Conservation (phyloP, 306 rosid genomes). For the Quercus engelmannii region DNA sequence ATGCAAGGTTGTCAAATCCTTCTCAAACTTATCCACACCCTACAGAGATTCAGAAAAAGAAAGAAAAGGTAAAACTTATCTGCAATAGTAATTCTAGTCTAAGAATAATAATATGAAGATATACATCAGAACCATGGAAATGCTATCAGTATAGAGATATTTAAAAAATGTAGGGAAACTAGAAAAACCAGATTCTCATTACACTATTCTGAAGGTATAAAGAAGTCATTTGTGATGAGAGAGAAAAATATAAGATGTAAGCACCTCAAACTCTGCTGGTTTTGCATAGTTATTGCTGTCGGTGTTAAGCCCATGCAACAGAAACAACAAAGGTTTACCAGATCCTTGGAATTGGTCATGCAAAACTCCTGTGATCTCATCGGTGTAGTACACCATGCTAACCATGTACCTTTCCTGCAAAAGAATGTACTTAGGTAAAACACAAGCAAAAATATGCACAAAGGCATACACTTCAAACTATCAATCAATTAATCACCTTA, state of each 20-base stretch:
- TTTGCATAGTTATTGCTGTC: slow-evolving; percentile 63
- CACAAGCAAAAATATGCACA: slow-evolving; percentile 1
- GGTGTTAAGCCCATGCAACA: slow-evolving; percentile 78
- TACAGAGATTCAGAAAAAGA: slow-evolving; percentile 20
- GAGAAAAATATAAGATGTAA: not conserved
- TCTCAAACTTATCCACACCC: slow-evolving; percentile 71
- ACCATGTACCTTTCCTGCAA: slow-evolving; percentile 79
- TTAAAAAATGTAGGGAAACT: not conserved
- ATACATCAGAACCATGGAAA: not conserved
- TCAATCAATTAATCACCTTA: slow-evolving; percentile 45
- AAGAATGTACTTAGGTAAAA: slow-evolving; percentile 21
- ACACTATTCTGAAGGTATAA: slow-evolving; percentile 5
- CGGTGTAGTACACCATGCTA: slow-evolving; percentile 30
- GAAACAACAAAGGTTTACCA: slow-evolving; percentile 64
- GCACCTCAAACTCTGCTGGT: slow-evolving; percentile 84
- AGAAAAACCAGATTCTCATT: not conserved
- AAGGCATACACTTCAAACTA: not conserved
- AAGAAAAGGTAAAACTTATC: not conserved
- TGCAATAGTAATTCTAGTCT: not conserved
- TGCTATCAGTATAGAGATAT: slow-evolving; percentile 2
- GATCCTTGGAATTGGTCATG: slow-evolving; percentile 45
- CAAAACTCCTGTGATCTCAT: slow-evolving; percentile 56
- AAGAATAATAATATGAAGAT: slow-evolving; percentile 1
- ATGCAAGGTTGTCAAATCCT: slow-evolving; percentile 67
- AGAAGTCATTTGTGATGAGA: slow-evolving; percentile 3